These are phyloP conservation scores for Trypanosoma avium DNA, from an alignment of 208 protist species.

Conservation along the genomic window DNA sequence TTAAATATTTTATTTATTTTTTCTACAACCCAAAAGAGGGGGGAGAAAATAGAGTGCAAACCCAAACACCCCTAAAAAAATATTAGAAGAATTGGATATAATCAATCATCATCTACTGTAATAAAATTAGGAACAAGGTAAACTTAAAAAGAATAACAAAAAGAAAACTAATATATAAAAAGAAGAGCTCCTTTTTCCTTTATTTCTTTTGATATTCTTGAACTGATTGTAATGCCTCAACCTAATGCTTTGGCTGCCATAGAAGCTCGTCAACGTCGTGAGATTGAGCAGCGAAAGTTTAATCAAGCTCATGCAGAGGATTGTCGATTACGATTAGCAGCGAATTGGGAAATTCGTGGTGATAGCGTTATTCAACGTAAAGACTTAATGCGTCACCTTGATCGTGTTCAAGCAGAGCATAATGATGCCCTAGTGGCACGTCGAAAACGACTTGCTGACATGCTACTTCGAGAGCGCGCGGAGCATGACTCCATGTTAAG, in stretches of 20 bases:
- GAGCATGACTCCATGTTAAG: conserved; percentile 73
- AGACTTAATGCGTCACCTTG: conserved; percentile 63
- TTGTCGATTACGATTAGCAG: conserved; percentile 37
- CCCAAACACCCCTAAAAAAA: no score
- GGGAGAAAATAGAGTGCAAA: no score
- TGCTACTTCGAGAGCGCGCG: conserved; percentile 58
- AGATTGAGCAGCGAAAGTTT: conserved; percentile 69
- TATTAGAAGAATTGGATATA: no score
- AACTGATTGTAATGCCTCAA: no score
- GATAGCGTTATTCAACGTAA: conserved; percentile 41
- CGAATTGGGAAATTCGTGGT: conserved; percentile 63
- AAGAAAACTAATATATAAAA: conserved; percentile 7
- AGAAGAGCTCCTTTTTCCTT: no score
- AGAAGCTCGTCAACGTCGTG: conserved; percentile 59
- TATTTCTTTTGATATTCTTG: no score
- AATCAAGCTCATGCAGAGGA: conserved; percentile 43
- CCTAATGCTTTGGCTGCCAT: conserved; percentile 36
- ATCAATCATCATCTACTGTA: no score
- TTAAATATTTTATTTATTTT: no score
- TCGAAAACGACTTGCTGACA: conserved; percentile 63
- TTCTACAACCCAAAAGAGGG: no score
- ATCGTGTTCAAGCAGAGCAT: conserved; percentile 77
- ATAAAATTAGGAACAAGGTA: no score
- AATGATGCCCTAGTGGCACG: conserved; percentile 75
- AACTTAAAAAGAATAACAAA: background rate